phyloP scores from a whole-genome alignment of 164 flowering plant species.

The Houttuynia cordata region DNA sequence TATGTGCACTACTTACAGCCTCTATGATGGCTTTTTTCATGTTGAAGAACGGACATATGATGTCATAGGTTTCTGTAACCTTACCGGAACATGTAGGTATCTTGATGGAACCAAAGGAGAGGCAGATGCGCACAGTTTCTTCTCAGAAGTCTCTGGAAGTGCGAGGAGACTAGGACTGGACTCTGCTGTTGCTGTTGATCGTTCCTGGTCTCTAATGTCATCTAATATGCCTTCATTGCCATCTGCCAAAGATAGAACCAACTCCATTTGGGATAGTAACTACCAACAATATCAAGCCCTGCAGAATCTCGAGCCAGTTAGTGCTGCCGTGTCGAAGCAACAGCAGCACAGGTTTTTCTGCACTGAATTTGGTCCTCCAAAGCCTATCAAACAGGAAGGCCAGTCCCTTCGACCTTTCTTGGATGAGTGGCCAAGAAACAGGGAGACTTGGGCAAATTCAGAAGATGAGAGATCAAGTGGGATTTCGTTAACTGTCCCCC shows the following conservation, averaged over 20 bases:
- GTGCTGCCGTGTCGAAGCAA: conserved; percentile 22
- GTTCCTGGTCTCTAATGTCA: conserved; percentile 52
- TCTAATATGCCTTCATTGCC: conserved; percentile 38
- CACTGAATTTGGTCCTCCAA: conserved; percentile 31
- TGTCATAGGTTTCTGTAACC: background rate
- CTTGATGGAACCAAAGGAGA: conserved; percentile 43
- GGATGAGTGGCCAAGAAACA: conserved; percentile 73
- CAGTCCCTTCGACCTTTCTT: conserved; percentile 72
- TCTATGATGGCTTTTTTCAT: no score
- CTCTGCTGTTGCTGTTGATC: conserved; percentile 26
- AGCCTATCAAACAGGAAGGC: conserved; percentile 46
- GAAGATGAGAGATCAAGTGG: conserved; percentile 58
- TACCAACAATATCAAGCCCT: conserved; percentile 30
- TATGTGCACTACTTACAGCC: background rate
- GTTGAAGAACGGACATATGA: no score
- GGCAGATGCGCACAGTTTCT: conserved; percentile 51
- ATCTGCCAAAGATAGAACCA: conserved; percentile 31
- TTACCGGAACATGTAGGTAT: conserved; percentile 26
- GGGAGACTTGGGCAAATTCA: conserved; percentile 71
- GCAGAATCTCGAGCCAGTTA: conserved; percentile 19
- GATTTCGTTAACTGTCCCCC: conserved; percentile 62
- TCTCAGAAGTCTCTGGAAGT: conserved; percentile 56
- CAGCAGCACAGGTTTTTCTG: conserved; percentile 47
- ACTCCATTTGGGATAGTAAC: conserved; percentile 32
- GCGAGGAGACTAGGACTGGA: conserved; percentile 37